Base-by-base conservation (phyloP, 2,329 filamentous ascomycete genomes). In the Trichoderma sp. region DNA sequence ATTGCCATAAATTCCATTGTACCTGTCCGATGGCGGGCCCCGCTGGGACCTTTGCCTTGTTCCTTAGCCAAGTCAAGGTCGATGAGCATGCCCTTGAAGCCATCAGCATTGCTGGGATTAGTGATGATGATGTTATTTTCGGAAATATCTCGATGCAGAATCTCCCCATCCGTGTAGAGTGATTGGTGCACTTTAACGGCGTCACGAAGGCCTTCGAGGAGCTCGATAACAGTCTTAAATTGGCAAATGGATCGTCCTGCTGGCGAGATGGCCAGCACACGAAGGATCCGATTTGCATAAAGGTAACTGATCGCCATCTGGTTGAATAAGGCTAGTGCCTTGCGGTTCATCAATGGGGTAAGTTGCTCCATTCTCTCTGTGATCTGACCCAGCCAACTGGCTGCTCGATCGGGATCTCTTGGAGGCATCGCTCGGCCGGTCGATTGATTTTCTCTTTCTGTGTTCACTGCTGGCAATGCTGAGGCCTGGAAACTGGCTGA, bases 1-100 rank as follows among this genome's bases (percentile, higher is more conserved):
- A 79, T 75, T 0, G 76, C 78, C 74, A 80, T 81, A 58, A 78
- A 79, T 56, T 77, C 71, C 71, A 77, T 75, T 35, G 74, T 79
- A 49, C 77, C 76, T 33, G 72, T 73, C 55, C 70, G 69, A 69
- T 79, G 57, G 70, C 74, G 49, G 35, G 70, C 74, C 61, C 75
- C 69, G 67, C 75, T 73, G 8, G 65, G 72, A 1, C 73, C 69
- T 19, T 69, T 69, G 60, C 72, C 73, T 19, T 75, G 33, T 49
- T 70, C 69, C 14, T 68, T 70, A 1, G 65, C 69, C 27, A 70
- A 31, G 47, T 70, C 69, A 16, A 70, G 58, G 27, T 68, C 60
- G 49, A 70, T 70, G 29, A 70, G 69, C 69, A 68, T 68, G 27
- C 69, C 69, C 33, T 62, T 70, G 24, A 65, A 70, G 33, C 69